These are phyloP conservation scores for Candida silvicultrix DNA, from an alignment of 805 yeast genomes.

Conservation along the genomic window DNA sequence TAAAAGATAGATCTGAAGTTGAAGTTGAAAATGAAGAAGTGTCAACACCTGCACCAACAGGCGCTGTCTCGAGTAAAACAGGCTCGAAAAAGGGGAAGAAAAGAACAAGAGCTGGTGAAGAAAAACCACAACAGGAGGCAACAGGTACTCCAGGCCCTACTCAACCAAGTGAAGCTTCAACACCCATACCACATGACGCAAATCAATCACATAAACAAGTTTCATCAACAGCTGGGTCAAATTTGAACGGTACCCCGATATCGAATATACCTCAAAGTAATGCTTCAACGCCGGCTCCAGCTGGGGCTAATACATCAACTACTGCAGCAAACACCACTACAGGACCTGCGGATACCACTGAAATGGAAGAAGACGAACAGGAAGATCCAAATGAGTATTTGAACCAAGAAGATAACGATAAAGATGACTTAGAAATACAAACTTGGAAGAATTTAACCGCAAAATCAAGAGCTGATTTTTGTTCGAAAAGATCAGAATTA, in stretches of 20 bases:
- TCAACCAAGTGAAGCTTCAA: slow-evolving; percentile 4
- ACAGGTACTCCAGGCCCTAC: slow-evolving; percentile 4
- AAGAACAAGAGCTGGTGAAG: slow-evolving; percentile 29
- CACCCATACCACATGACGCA: slow-evolving; percentile 1
- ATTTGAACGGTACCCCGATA: slow-evolving; percentile 1
- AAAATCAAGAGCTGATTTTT: slow-evolving; percentile 68
- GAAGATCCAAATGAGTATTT: slow-evolving; percentile 36
- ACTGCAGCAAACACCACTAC: slow-evolving; percentile 5
- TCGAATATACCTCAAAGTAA: slow-evolving; percentile 1
- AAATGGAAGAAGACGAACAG: slow-evolving; percentile 25
- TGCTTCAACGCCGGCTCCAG: neutral
- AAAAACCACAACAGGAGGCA: slow-evolving; percentile 25
- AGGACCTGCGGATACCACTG: slow-evolving; percentile 19
- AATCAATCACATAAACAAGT: neutral
- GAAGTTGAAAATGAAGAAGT: slow-evolving; percentile 39
- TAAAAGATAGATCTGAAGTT: slow-evolving; percentile 66
- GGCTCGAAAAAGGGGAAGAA: slow-evolving; percentile 33
- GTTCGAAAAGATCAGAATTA: slow-evolving; percentile 58
- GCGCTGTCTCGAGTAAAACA: slow-evolving; percentile 15
- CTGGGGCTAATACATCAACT: slow-evolving; percentile 1
- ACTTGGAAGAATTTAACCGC: slow-evolving; percentile 85
- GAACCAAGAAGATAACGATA: slow-evolving; percentile 51
- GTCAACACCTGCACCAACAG: slow-evolving; percentile 20
- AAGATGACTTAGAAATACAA: slow-evolving; percentile 65
- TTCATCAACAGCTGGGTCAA: neutral